These are phyloP conservation scores for Talaromyces sp. DNA, from an alignment of 2,329 filamentous ascomycete species.

Conservation along the genomic window DNA sequence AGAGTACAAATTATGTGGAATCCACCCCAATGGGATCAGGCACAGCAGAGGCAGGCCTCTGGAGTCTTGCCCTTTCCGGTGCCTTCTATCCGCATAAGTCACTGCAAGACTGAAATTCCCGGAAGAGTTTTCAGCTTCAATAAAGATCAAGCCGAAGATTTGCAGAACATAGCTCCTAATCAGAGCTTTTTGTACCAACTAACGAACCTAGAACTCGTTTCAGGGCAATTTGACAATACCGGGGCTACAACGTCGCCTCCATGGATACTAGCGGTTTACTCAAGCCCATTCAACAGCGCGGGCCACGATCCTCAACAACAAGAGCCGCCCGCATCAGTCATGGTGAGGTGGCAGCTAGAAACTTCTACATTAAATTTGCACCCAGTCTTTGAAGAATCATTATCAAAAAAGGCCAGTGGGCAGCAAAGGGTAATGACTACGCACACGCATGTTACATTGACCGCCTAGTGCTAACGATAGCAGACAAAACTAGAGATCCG, in stretches of 20 bases:
- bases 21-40: constrained; percentile 50
- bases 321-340: constrained; percentile 64
- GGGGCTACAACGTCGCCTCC: constrained; percentile 58
- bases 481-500: constrained; percentile 56
- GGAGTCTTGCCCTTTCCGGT: constrained; percentile 32
- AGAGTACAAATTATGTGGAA: constrained; percentile 75
- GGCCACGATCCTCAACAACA: constrained; percentile 58
- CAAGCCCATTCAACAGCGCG: constrained; percentile 55
- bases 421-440: constrained; percentile 35
- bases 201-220: constrained; percentile 72
- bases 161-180: constrained; percentile 27
- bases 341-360: constrained; percentile 78
- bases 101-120: constrained; percentile 39
- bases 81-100: constrained; percentile 39
- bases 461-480: background rate
- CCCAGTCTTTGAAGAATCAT: constrained; percentile 73
- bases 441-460: too few species aligned
- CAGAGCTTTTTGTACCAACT: constrained; percentile 55
- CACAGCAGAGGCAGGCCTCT: constrained; percentile 30
- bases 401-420: constrained; percentile 60
- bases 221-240: constrained; percentile 60
- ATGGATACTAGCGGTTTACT: constrained; percentile 71
- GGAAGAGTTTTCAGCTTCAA: constrained; percentile 33
- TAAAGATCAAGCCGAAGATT: constrained; percentile 26
- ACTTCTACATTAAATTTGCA: constrained; percentile 67